phyloP scores from a whole-genome alignment of 768 basidiomycete genomes.

The Psilocybe sp. region DNA sequence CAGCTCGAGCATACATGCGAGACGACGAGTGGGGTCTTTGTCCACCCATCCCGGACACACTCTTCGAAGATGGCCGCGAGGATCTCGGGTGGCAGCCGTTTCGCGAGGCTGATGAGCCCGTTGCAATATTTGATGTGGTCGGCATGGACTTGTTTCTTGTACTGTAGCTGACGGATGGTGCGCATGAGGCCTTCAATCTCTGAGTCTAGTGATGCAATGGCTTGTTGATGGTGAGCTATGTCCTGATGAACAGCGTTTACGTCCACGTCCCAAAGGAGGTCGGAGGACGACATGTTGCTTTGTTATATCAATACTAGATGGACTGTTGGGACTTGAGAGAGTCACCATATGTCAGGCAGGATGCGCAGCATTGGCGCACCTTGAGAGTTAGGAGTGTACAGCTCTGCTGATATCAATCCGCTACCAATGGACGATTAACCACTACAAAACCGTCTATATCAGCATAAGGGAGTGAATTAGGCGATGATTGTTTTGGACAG shows the following conservation, averaged over 20 bases:
- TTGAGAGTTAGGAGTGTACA: no score
- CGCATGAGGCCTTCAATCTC: conserved; percentile 40
- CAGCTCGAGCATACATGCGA: conserved; percentile 61
- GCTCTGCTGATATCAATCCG: no score
- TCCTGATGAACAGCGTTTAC: conserved; percentile 14
- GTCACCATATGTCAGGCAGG: no score
- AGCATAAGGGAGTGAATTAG: no score
- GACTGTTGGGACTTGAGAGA: no score
- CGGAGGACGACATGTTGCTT: conserved; percentile 3
- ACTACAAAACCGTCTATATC: no score
- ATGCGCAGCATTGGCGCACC: no score
- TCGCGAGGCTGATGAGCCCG: conserved; percentile 52
- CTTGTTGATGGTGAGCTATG: conserved; percentile 36
- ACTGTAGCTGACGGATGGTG: conserved; percentile 38
- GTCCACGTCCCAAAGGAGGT: conserved; percentile 13
- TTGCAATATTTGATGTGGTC: conserved; percentile 40
- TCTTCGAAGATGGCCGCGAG: conserved; percentile 52
- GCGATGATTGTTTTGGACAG: no score
- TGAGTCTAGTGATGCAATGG: conserved; percentile 37
- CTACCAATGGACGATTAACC: no score
- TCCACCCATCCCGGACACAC: conserved; percentile 50
- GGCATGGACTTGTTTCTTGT: conserved; percentile 38
- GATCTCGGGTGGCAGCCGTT: conserved; percentile 53
- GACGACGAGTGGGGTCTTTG: conserved; percentile 48
- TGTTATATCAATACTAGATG: background rate